These are phyloP conservation scores for Huntiella abstrusa DNA, from an alignment of 2,329 filamentous ascomycete genomes.

Conservation along the genomic window DNA sequence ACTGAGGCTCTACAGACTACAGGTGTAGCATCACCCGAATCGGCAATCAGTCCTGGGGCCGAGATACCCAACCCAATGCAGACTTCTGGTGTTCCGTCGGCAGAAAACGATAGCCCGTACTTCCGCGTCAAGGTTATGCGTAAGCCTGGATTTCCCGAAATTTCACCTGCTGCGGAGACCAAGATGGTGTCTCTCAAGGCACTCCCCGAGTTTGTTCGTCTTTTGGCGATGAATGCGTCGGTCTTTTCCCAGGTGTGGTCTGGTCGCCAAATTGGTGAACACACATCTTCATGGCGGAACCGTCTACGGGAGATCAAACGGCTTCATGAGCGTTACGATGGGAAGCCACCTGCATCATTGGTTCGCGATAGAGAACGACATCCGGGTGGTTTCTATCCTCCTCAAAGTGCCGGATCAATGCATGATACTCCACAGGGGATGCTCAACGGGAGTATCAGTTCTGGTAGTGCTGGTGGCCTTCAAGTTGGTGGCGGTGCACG, in stretches of 20 bases:
- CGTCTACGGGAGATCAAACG: conserved; percentile 70
- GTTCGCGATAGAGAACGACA: not conserved
- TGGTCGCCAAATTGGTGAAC: conserved; percentile 55
- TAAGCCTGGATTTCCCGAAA: conserved; percentile 73
- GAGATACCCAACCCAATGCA: not conserved
- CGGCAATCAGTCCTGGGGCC: not conserved
- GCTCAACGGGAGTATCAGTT: not conserved
- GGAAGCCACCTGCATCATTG: conserved; percentile 15
- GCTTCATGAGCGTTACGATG: conserved; percentile 50
- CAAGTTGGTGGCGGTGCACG: conserved; percentile 12
- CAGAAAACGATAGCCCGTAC: conserved; percentile 31
- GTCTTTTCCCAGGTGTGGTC: conserved; percentile 89
- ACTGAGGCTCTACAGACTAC: not conserved
- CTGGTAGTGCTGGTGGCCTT: not conserved
- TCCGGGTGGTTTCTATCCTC: conserved; percentile 14
- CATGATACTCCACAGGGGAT: not conserved
- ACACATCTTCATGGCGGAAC: conserved; percentile 77
- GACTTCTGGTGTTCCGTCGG: not conserved
- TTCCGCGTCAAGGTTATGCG: conserved; percentile 83
- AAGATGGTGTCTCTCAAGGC: conserved; percentile 77
- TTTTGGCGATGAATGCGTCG: conserved; percentile 79
- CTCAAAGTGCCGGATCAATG: conserved; percentile 10
- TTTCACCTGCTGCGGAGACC: conserved; percentile 72
- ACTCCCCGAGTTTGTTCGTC: conserved; percentile 67
- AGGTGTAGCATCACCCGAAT: not conserved